Conservation (phyloP, 352 stramenopile species). For the Globisporangium sylvaticum region DNA sequence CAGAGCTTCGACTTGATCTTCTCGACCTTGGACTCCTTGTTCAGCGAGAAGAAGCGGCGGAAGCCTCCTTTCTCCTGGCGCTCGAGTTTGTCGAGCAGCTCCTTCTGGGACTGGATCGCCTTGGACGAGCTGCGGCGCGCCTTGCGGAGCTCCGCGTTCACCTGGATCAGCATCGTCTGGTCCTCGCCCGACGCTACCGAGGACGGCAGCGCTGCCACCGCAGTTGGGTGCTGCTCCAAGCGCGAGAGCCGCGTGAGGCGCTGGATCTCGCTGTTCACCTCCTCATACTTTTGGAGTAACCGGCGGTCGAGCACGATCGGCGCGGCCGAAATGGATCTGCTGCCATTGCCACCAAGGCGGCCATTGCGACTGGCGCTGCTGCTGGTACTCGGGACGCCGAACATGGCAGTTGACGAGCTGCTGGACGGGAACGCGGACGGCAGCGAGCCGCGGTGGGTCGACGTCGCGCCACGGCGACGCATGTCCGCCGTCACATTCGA, state of each 20-base stretch:
- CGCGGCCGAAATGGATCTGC: neutral
- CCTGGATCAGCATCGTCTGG: constrained; percentile 23
- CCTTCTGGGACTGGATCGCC: constrained; percentile 79
- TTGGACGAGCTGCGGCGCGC: constrained; percentile 59
- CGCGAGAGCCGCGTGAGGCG: constrained; percentile 61
- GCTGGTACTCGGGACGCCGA: constrained; percentile 1
- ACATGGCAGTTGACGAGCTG: constrained; percentile 2
- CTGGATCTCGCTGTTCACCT: constrained; percentile 75
- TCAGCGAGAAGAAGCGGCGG: constrained; percentile 66
- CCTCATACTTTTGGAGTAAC: constrained; percentile 69
- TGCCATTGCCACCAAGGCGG: neutral
- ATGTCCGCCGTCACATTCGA: constrained; percentile 15
- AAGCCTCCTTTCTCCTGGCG: constrained; percentile 59
- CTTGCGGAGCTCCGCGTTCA: constrained; percentile 53
- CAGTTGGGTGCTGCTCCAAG: constrained; percentile 24
- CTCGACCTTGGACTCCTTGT: constrained; percentile 65
- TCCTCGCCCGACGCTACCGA: constrained; percentile 10
- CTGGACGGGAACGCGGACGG: constrained; percentile 10
- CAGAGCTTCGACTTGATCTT: constrained; percentile 67
- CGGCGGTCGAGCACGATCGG: constrained; percentile 53
- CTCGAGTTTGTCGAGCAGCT: constrained; percentile 81
- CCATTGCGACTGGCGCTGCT: neutral
- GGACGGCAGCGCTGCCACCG: neutral
- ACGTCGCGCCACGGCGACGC: constrained; percentile 10
- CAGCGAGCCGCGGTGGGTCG: constrained; percentile 14